Evolutionary conservation across 2,329 filamentous ascomycete species (phyloP).

Genomic region (Phyllosticta citriasiana): DNA sequence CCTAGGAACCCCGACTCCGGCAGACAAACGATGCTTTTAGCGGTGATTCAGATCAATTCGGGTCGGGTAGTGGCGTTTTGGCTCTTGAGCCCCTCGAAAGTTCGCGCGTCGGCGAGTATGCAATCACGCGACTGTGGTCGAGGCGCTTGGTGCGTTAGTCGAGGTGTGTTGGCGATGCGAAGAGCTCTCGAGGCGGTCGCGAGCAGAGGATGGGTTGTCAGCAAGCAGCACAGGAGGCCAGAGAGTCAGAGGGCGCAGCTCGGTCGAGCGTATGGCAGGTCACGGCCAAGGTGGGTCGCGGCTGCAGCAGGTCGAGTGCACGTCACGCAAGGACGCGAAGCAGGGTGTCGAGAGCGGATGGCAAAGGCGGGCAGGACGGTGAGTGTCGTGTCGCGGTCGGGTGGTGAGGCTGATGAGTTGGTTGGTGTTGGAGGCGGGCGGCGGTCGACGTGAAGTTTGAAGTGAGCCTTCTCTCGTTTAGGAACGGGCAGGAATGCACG

Average conservation of each 20-base stretch:
- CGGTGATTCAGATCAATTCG: slow-evolving; percentile 7
- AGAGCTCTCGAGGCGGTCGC: slow-evolving; percentile 12
- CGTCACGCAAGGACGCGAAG: slow-evolving; percentile 4
- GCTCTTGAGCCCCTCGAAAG: slow-evolving; percentile 32
- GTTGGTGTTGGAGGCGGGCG: slow-evolving; percentile 12
- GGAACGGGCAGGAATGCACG: slow-evolving; percentile 14
- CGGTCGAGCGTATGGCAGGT: slow-evolving; percentile 16
- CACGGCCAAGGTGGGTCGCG: slow-evolving; percentile 25
- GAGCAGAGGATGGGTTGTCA: slow-evolving; percentile 7
- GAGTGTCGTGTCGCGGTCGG: not conserved
- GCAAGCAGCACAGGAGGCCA: slow-evolving; percentile 11
- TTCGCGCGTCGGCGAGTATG: slow-evolving; percentile 23
- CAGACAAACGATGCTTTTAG: slow-evolving; percentile 7
- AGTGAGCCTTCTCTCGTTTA: slow-evolving; percentile 14
- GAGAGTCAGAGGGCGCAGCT: slow-evolving; percentile 22
- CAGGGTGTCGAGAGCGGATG: not conserved
- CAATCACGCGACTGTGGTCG: slow-evolving; percentile 25
- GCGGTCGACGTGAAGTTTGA: slow-evolving; percentile 13
- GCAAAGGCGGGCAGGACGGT: not conserved
- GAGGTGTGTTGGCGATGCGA: slow-evolving; percentile 20
- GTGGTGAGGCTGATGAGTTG: slow-evolving; percentile 10
- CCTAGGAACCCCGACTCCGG: slow-evolving; percentile 8
- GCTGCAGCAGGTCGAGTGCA: slow-evolving; percentile 10
- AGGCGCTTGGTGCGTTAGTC: slow-evolving; percentile 18
- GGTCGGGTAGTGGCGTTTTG: slow-evolving; percentile 15